Conservation (phyloP, 352 stramenopile genomes). For the Phytophthora megakarya region DNA sequence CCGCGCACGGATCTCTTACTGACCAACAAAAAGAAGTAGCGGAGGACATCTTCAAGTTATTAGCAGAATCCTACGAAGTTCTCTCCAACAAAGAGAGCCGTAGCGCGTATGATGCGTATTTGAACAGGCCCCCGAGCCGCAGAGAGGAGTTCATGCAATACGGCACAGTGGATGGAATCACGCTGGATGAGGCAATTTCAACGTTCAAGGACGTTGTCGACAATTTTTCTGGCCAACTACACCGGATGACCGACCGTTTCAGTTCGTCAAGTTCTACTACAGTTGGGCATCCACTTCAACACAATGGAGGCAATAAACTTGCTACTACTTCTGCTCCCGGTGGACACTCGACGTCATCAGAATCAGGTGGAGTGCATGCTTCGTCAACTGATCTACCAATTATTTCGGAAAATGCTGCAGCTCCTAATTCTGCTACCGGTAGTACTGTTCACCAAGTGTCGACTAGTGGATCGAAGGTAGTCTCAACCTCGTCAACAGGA, state of each 20-base stretch:
- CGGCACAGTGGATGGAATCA: conserved; percentile 76
- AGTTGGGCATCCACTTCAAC: conserved; percentile 60
- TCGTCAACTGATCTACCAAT: conserved; percentile 13
- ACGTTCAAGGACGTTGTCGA: conserved; percentile 82
- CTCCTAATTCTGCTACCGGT: conserved; percentile 6
- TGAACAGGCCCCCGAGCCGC: conserved; percentile 55
- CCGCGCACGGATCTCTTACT: conserved; percentile 41
- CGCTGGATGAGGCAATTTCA: conserved; percentile 76
- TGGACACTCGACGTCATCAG: conserved; percentile 1
- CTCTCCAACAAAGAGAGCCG: conserved; percentile 63
- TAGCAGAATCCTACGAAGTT: conserved; percentile 85
- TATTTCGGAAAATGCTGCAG: conserved; percentile 20
- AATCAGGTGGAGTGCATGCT: conserved; percentile 5
- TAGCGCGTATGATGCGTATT: conserved; percentile 57
- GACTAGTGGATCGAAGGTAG: conserved; percentile 16
- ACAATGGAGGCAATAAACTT: conserved; percentile 35
- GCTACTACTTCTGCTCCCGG: conserved; percentile 10
- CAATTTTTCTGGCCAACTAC: conserved; percentile 46
- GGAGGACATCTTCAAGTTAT: conserved; percentile 80
- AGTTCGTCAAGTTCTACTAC: conserved; percentile 76
- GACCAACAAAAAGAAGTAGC: conserved; percentile 66
- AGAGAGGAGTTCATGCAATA: conserved; percentile 75
- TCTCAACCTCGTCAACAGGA: conserved; percentile 10
- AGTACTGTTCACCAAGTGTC: conserved; percentile 9
- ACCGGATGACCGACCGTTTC: conserved; percentile 57